These are phyloP conservation scores for Parsonsia alboflavescens DNA, from an alignment of 257 asterid genomes.

Conservation along the genomic window DNA sequence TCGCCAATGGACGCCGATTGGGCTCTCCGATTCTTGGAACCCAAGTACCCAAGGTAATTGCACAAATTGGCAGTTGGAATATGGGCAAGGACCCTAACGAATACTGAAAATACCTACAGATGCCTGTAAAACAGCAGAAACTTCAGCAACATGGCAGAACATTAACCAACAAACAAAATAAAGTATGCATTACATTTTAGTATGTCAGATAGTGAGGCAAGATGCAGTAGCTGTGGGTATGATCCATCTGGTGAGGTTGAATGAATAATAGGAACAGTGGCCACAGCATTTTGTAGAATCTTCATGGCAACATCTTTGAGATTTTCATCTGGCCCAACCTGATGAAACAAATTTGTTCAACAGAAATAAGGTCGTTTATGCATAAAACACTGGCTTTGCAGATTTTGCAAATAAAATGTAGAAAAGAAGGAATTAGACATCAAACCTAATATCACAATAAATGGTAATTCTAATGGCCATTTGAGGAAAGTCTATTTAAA, in stretches of 20 bases:
- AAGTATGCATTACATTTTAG: constrained; percentile 51
- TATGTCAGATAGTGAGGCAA: constrained; percentile 84
- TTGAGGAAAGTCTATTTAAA: not conserved
- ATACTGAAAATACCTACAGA: constrained; percentile 72
- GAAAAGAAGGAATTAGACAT: not conserved
- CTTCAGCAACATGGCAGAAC: constrained; percentile 10
- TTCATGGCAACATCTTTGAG: constrained; percentile 76
- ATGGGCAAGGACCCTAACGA: constrained; percentile 70
- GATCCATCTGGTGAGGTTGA: constrained; percentile 55
- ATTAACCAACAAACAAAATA: not conserved
- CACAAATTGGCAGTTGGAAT: constrained; percentile 64
- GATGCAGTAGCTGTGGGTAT: constrained; percentile 66
- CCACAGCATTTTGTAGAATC: constrained; percentile 65
- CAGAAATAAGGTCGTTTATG: constrained; percentile 13
- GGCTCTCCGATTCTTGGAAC: constrained; percentile 79
- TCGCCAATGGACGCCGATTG: constrained; percentile 67
- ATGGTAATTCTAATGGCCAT: not conserved
- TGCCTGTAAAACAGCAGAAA: constrained; percentile 47
- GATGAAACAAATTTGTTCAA: constrained; percentile 15
- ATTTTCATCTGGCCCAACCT: constrained; percentile 92
- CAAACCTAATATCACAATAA: not conserved
- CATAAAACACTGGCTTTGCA: not conserved
- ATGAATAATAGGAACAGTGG: constrained; percentile 80
- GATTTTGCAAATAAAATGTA: not conserved
- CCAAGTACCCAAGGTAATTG: constrained; percentile 84